Evolutionary conservation across 2,329 filamentous ascomycete species (phyloP).

Genomic region (Cercospora zeina): DNA sequence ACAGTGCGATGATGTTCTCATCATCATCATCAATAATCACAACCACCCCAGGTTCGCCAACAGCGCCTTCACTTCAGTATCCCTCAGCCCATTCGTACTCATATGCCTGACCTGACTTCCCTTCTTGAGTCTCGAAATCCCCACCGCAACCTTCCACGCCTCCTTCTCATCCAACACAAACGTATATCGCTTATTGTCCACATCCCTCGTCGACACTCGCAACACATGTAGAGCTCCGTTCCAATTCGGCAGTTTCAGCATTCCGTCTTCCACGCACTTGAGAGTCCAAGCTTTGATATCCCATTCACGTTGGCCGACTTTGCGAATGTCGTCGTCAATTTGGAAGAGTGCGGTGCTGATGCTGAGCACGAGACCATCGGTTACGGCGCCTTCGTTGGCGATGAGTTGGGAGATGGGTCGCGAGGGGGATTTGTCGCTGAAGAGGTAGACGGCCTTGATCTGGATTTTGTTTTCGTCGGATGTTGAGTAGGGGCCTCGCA

Average conservation of each 20-base stretch:
- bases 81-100: constrained; percentile 55
- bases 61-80: constrained; percentile 45
- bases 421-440: constrained; percentile 83
- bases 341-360: constrained; percentile 94
- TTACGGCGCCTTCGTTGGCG: constrained; percentile 79
- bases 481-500: constrained; percentile 76
- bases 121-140: constrained; percentile 57
- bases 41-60: constrained; percentile 41
- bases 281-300: constrained; percentile 98
- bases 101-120: constrained; percentile 58
- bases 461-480: constrained; percentile 95
- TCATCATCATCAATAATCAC: constrained; percentile 26
- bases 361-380: constrained; percentile 85
- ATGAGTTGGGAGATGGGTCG: constrained; percentile 90
- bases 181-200: constrained; percentile 62
- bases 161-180: constrained; percentile 61
- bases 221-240: constrained; percentile 55
- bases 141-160: constrained; percentile 63
- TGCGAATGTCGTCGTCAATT: constrained; percentile 91
- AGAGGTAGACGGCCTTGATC: constrained; percentile 88
- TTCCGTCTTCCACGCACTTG: constrained; percentile 73
- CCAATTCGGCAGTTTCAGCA: constrained; percentile 41
- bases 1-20: too few species aligned
- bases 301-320: constrained; percentile 94
- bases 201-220: constrained; percentile 59